Evolutionary conservation across 169 alveolate species (phyloP), one percentile per base, ranked within the genome.

Genomic region (Besnoitia besnoiti): DNA sequence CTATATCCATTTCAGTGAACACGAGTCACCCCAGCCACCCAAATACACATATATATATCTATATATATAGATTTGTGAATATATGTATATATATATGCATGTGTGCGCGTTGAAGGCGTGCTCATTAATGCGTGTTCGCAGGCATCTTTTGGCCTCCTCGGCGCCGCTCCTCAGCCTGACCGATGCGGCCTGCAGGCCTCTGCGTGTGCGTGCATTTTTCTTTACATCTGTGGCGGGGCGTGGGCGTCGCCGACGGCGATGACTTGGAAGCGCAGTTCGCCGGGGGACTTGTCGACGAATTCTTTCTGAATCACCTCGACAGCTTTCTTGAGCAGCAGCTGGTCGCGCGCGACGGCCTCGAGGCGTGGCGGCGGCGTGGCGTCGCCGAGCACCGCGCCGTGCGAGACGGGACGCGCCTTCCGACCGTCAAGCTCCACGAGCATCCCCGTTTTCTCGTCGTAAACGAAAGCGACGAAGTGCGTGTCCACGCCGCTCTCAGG

Each of bases 321-420:
- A 51, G 93, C 89, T 16, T n/a, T 85, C 82, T 55, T 84, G 55
- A 89, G 82, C 79, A 89, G 91, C 39, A 35, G 91, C 50, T 39
- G 85, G 67, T 19, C 46, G 19, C 44, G 46, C 16, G 55, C 49
- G 14, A 2, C 62, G 27, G 40, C 79, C 4, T 12, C 85, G 35
- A n/a, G 49, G 21, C n/a, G 35, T 21, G 46, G 12, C 7, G 12
- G 49, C 73, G 67, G 19, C 55, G 76, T 14, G 44, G 33, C 50
- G 30, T 10, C 40, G 8, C 21, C 85, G 21, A 8, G 30, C 47
- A 35, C 44, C 21, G 55, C 2, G 80, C 79, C 47, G 59, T 62
- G 84, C 10, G 1, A 14, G 39, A 59, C 62, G 47, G 82, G 82
- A 35, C 39, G 35, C 46, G 55, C 42, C 35, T 39, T 8, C 14